Conservation (phyloP, 2,329 filamentous ascomycete genomes). For the Purpureocillium lavendulum region DNA sequence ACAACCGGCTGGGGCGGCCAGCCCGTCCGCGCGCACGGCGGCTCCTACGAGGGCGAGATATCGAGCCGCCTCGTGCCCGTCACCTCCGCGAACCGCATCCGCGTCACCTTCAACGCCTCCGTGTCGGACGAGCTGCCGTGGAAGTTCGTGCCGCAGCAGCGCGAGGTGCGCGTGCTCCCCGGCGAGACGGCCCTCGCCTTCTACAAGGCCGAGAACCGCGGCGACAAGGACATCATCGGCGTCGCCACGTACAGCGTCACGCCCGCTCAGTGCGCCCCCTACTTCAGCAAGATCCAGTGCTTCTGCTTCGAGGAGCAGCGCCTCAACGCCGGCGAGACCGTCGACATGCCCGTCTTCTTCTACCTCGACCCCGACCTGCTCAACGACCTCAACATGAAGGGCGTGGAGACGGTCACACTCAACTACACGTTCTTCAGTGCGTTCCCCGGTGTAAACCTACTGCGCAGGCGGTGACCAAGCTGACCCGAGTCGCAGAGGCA, state of each 20-base stretch:
- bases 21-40: constrained; percentile 70
- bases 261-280: constrained; percentile 88
- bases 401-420: constrained; percentile 88
- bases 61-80: constrained; percentile 74
- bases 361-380: constrained; percentile 95
- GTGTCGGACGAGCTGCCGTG: constrained; percentile 93
- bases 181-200: constrained; percentile 96
- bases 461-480: constrained; percentile 9
- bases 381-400: constrained; percentile 85
- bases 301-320: constrained; percentile 99
- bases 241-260: constrained; percentile 98
- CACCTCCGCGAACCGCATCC: constrained; percentile 71
- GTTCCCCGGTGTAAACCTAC: constrained; percentile 24
- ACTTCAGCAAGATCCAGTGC: constrained; percentile 99
- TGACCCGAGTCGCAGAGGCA: constrained; percentile 31
- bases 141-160: constrained; percentile 96
- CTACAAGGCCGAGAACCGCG: constrained; percentile 92
- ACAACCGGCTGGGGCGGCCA: constrained; percentile 89
- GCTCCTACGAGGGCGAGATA: constrained; percentile 50
- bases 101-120: constrained; percentile 92
- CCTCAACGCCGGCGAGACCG: constrained; percentile 87
- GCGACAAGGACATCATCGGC: constrained; percentile 88
- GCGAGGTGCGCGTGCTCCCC: constrained; percentile 88
- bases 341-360: constrained; percentile 99
- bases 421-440: constrained; percentile 98